Conservation (phyloP, 306 rosid genomes). For the Vigna reflexopilosa region DNA sequence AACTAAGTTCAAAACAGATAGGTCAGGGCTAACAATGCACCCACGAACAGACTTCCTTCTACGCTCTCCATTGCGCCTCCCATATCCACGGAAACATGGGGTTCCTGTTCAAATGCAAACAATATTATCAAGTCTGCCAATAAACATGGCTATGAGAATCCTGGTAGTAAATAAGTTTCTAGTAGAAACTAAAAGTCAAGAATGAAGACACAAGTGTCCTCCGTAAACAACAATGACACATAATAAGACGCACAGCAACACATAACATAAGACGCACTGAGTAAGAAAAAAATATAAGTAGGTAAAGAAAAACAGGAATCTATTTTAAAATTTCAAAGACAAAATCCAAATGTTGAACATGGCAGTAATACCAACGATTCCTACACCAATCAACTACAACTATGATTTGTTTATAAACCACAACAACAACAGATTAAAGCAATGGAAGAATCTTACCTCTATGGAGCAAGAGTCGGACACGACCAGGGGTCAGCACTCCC, state of each 20-base stretch:
- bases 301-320: neutral
- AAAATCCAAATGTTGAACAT: neutral
- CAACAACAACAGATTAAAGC: neutral
- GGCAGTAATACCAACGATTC: neutral
- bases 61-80: conserved; percentile 55
- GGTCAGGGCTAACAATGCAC: conserved; percentile 55
- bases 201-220: neutral
- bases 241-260: neutral
- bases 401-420: neutral
- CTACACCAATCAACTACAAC: neutral
- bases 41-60: conserved; percentile 55
- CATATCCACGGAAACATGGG: conserved; percentile 53
- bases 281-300: neutral
- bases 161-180: neutral
- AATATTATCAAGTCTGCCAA: neutral
- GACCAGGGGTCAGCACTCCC: conserved; percentile 56
- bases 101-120: conserved; percentile 40
- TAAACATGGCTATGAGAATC: neutral
- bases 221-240: neutral
- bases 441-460: conserved; percentile 27
- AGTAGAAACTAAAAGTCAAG: neutral
- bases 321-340: neutral
- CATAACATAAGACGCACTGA: neutral
- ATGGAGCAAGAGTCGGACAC: conserved; percentile 51
- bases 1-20: conserved; percentile 52